Evolutionary conservation across 306 rosid species (phyloP).

Genomic region (apple (Malus domestica)): ASM211411v1 NC_041799.1:18884001-18884500

Average conservation of each 20-base stretch:
- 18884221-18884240: neutral
- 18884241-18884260: neutral
- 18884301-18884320: neutral
- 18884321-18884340: neutral
- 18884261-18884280: neutral
- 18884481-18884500: conserved; percentile 90
- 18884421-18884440: neutral
- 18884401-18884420: neutral
- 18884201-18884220: neutral
- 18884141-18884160: neutral
- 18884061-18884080: neutral
- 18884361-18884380: neutral
- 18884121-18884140: neutral
- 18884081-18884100: neutral
- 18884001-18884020: neutral
- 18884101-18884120: neutral
- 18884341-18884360: neutral
- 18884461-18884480: conserved; percentile 16
- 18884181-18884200: neutral
- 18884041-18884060: neutral
- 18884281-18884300: neutral
- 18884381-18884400: neutral
- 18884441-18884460: neutral
- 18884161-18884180: neutral
- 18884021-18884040: neutral